A percentile compares a stretch with the other conserved stretches of the same genome.
phyloP scores from a whole-genome alignment of 2,329 filamentous ascomycete species.

The Fusarium sp. region DNA sequence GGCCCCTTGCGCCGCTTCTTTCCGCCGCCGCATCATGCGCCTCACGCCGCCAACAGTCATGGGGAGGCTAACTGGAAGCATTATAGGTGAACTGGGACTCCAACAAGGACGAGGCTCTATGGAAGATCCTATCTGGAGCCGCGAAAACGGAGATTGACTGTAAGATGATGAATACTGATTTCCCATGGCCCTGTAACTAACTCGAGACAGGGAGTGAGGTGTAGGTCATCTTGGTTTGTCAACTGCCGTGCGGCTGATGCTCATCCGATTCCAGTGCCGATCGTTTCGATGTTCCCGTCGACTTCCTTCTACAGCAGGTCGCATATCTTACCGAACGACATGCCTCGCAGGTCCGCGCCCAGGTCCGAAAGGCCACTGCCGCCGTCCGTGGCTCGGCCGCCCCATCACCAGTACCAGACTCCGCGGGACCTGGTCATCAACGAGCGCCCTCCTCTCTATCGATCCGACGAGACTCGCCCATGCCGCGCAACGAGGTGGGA shows the following conservation, averaged over 20 bases:
- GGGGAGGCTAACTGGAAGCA: conserved; percentile 38
- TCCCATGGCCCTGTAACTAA: conserved; percentile 29
- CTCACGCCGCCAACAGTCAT: conserved; percentile 12
- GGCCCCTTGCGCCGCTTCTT: conserved; percentile 37
- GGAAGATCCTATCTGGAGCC: conserved; percentile 85
- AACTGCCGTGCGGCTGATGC: conserved; percentile 24
- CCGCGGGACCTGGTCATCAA: conserved; percentile 48
- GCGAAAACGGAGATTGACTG: conserved; percentile 88
- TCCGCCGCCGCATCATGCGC: conserved; percentile 30
- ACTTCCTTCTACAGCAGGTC: conserved; percentile 91
- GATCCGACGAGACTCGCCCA: conserved; percentile 64
- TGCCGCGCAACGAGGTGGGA: conserved; percentile 56
- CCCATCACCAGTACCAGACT: conserved; percentile 64
- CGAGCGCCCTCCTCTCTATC: conserved; percentile 63
- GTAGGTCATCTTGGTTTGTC: conserved; percentile 58
- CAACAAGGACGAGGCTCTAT: conserved; percentile 84
- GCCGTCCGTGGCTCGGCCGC: conserved; percentile 63
- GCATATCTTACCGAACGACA: conserved; percentile 94
- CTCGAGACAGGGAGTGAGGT: conserved; percentile 71
- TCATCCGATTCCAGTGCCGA: conserved; percentile 62
- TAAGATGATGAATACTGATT: conserved; percentile 52
- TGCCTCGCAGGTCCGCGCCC: conserved; percentile 85
- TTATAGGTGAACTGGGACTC: conserved; percentile 84
- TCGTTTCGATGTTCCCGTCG: conserved; percentile 81
- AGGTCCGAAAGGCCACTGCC: conserved; percentile 79